Evolutionary conservation across 176 grass and related monocot genomes (phyloP).

Genomic region (Zizania latifolia): DNA sequence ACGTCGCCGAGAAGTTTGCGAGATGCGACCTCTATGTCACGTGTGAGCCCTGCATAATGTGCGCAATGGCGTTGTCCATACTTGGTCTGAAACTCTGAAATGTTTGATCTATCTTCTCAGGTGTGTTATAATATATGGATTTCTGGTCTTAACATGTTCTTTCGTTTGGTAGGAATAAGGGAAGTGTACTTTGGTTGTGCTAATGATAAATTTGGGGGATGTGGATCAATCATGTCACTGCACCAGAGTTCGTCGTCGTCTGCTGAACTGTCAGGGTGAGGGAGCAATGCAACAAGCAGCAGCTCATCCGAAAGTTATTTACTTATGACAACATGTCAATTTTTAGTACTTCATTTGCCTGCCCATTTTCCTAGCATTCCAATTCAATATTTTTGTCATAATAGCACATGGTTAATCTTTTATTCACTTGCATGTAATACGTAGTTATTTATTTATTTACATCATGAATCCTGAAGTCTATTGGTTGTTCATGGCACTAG

Average conservation of each 20-base stretch:
- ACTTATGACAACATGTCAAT: background rate
- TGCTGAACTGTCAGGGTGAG: conserved; percentile 52
- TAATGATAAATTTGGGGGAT: conserved; percentile 94
- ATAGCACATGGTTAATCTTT: background rate
- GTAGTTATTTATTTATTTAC: conserved; percentile 2
- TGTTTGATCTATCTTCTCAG: background rate
- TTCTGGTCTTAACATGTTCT: background rate
- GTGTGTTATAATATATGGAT: background rate
- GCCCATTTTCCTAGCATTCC: background rate
- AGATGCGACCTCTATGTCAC: conserved; percentile 82
- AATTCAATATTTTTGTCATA: background rate
- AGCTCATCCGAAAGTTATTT: background rate
- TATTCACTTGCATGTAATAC: background rate
- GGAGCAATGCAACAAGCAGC: background rate
- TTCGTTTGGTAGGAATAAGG: conserved; percentile 58
- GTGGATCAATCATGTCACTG: conserved; percentile 83
- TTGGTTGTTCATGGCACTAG: background rate
- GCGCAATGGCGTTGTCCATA: conserved; percentile 70
- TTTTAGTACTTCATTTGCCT: background rate
- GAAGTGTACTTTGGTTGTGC: conserved; percentile 79
- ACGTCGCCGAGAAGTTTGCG: conserved; percentile 64
- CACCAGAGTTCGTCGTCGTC: conserved; percentile 37
- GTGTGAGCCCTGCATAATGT: conserved; percentile 96
- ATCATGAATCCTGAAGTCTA: background rate
- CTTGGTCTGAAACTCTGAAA: conserved; percentile 67